A percentile compares a stretch with the other conserved stretches of the same genome.
Conservation (phyloP, 2,329 filamentous ascomycete species). For the Fusarium sp. region DNA sequence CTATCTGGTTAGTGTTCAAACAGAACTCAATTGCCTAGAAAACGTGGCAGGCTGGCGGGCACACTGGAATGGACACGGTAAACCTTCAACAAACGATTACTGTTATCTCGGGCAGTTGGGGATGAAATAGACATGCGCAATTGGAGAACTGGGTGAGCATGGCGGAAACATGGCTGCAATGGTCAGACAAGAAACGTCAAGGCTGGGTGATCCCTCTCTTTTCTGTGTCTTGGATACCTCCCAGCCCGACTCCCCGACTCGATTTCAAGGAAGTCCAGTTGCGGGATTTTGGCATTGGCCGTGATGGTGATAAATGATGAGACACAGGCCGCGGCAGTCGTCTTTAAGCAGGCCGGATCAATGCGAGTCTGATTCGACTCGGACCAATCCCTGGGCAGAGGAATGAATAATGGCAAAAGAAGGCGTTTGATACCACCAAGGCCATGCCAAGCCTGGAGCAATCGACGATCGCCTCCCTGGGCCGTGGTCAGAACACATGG, state of each 20-base stretch:
- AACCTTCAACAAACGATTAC: background rate
- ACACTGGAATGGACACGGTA: slow-evolving; percentile 30
- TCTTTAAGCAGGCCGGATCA: slow-evolving; percentile 6
- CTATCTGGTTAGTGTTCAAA: background rate
- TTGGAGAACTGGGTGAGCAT: background rate
- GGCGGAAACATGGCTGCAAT: background rate
- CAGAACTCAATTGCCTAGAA: background rate
- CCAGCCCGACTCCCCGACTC: slow-evolving; percentile 16
- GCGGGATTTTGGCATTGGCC: slow-evolving; percentile 35
- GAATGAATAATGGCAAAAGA: slow-evolving; percentile 22
- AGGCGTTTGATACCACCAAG: slow-evolving; percentile 9
- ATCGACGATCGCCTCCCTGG: slow-evolving; percentile 34
- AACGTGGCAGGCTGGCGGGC: slow-evolving; percentile 12
- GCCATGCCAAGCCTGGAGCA: slow-evolving; percentile 39
- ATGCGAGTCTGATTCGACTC: background rate
- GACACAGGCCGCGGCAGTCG: background rate
- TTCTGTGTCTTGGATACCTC: background rate
- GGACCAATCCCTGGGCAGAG: slow-evolving; percentile 29
- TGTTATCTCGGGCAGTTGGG: no score
- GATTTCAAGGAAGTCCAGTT: slow-evolving; percentile 12
- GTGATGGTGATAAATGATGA: slow-evolving; percentile 9
- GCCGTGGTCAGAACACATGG: no score
- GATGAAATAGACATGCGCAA: background rate
- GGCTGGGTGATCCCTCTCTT: slow-evolving; percentile 12
- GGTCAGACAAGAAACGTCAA: slow-evolving; percentile 14